Percentiles rank a stretch among this genome's conserved stretches.
Conservation (phyloP, 306 rosid genomes). For the Crotalaria pallida region DNA sequence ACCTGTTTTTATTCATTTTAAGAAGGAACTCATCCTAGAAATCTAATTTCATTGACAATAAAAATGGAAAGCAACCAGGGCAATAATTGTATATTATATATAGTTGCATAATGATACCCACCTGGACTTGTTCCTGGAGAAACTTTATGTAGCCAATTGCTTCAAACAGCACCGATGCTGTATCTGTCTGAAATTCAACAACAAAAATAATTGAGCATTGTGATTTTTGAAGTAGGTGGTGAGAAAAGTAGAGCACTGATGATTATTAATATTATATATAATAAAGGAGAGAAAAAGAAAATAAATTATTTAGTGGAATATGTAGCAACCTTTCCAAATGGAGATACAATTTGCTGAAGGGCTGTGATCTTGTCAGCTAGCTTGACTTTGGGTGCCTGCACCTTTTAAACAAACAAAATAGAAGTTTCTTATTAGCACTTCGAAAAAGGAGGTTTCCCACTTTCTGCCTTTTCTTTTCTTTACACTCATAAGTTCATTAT, state of each 20-base stretch:
- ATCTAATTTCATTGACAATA: neutral
- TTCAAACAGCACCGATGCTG: slow-evolving; percentile 90
- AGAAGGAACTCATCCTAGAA: neutral
- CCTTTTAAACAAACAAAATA: slow-evolving; percentile 32
- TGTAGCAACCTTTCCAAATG: slow-evolving; percentile 84
- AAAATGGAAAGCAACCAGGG: neutral
- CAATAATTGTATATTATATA: slow-evolving; percentile 17
- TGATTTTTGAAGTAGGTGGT: slow-evolving; percentile 4
- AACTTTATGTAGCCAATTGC: slow-evolving; percentile 86
- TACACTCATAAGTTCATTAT: slow-evolving; percentile 2
- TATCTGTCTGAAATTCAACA: slow-evolving; percentile 71
- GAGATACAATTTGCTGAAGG: slow-evolving; percentile 98
- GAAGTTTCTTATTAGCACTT: slow-evolving; percentile 21
- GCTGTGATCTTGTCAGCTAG: slow-evolving; percentile 74
- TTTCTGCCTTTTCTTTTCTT: slow-evolving; percentile 13
- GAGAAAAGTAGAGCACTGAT: slow-evolving; percentile 34
- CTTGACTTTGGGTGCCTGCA: slow-evolving; percentile 93
- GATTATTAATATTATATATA: slow-evolving; percentile 1
- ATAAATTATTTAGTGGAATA: slow-evolving; percentile 15
- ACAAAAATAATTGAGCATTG: neutral
- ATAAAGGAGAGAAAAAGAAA: neutral
- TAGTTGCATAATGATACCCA: slow-evolving; percentile 18
- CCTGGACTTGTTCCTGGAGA: slow-evolving; percentile 89
- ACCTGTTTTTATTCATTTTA: neutral
- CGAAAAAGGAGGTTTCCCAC: neutral